These are phyloP conservation scores for Delitschia confertaspora DNA, from an alignment of 495 filamentous ascomycete species.

Conservation along the genomic window DNA sequence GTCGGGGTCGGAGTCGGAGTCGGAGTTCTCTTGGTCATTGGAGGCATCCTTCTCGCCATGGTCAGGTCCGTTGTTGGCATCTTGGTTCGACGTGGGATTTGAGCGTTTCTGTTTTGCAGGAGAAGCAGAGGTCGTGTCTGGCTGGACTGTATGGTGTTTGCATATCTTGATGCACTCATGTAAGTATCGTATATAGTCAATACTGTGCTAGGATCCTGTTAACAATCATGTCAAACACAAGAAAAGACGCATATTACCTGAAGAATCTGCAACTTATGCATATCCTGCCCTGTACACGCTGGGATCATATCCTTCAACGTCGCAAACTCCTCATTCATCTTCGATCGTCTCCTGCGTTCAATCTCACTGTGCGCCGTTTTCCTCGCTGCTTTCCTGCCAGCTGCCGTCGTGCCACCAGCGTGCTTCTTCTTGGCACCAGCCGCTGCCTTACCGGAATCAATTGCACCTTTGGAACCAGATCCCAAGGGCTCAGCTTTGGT, in stretches of 20 bases:
- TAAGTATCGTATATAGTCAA: constrained; percentile 92
- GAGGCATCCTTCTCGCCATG: constrained; percentile 26
- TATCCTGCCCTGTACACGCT: constrained; percentile 80
- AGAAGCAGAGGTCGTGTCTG: too few species aligned
- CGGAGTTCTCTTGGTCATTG: constrained; percentile 33
- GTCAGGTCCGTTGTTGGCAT: constrained; percentile 8
- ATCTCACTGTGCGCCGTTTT: constrained; percentile 97
- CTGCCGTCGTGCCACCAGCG: constrained; percentile 58
- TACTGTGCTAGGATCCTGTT: too few species aligned
- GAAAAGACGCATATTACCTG: constrained; percentile 62
- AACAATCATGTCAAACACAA: too few species aligned
- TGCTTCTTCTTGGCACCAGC: constrained; percentile 60
- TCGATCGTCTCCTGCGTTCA: constrained; percentile 79
- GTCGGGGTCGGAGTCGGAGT: constrained; percentile 20
- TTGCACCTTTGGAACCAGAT: constrained; percentile 16
- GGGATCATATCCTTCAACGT: constrained; percentile 94
- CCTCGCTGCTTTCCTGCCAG: constrained; percentile 82
- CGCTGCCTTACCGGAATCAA: constrained; percentile 25
- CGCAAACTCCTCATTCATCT: constrained; percentile 98
- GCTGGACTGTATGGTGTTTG: too few species aligned
- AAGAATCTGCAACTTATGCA: constrained; percentile 96
- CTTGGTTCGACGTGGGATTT: background rate
- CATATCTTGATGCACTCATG: constrained; percentile 92
- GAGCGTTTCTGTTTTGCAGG: constrained; percentile 1
- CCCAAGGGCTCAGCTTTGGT: constrained; percentile 1